A percentile compares a stretch with the other conserved stretches of the same genome.
phyloP scores from a whole-genome alignment of 2,329 filamentous ascomycete species.

The Fusarium tanahbumbuense region DNA sequence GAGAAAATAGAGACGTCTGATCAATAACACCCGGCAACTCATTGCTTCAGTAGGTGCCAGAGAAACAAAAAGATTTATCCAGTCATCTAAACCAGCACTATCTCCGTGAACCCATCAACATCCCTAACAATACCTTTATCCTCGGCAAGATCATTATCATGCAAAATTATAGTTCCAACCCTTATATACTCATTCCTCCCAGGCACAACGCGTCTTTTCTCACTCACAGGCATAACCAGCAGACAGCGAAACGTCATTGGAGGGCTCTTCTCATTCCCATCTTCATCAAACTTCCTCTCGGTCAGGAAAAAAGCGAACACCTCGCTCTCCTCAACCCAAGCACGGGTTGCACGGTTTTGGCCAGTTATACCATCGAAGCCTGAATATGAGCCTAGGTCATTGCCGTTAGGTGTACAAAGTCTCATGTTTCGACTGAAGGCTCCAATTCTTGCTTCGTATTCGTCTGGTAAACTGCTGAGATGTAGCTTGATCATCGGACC shows the following conservation, averaged over 20 bases:
- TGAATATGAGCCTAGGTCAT: background rate
- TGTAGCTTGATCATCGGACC: background rate
- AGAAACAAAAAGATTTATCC: no score
- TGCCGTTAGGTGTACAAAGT: constrained; percentile 8
- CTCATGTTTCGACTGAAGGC: background rate
- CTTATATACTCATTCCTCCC: background rate
- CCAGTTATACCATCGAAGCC: background rate
- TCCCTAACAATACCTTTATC: background rate
- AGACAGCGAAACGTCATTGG: background rate
- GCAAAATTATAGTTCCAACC: background rate
- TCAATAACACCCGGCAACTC: background rate
- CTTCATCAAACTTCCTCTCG: background rate
- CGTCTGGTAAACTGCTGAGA: background rate
- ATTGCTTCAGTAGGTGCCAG: background rate
- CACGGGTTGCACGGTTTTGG: background rate
- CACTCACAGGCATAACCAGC: background rate
- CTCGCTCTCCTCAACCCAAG: background rate
- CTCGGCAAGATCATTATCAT: background rate
- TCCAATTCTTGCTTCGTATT: background rate
- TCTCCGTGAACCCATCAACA: background rate
- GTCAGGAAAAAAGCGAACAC: background rate
- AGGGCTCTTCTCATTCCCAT: background rate
- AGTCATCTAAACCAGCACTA: background rate
- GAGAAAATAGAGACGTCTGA: background rate
- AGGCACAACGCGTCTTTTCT: background rate